Conservation (phyloP, 2,329 filamentous ascomycete genomes). For the Arthrobotrys sphaeroides region DNA sequence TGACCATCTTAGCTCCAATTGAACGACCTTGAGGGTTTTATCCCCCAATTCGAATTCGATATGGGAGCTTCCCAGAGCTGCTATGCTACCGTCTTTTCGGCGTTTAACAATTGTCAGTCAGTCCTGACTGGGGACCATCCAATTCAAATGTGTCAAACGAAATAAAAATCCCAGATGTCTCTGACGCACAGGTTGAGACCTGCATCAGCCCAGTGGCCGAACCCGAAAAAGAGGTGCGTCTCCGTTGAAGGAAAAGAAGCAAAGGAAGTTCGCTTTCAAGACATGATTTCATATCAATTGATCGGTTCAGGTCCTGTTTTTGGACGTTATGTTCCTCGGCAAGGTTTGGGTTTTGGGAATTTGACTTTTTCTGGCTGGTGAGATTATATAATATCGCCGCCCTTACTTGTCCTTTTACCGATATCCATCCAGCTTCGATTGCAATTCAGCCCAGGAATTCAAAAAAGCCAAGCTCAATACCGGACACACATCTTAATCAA, state of each 20-base stretch:
- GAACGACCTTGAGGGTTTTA: background rate
- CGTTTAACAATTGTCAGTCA: no score
- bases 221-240: no score
- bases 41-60: background rate
- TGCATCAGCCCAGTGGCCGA: constrained; percentile 48
- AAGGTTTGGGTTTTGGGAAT: constrained; percentile 11
- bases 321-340: background rate
- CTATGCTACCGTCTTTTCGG: no score
- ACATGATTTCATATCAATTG: no score
- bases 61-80: constrained; percentile 14
- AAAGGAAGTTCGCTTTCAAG: no score
- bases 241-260: no score
- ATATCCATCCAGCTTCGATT: constrained; percentile 11
- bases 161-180: constrained; percentile 43
- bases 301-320: background rate
- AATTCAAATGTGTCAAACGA: constrained; percentile 26
- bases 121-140: constrained; percentile 26
- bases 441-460: no score
- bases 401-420: background rate
- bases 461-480: no score
- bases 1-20: constrained; percentile 13
- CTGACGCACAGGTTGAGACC: constrained; percentile 43
- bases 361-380: no score
- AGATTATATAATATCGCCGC: constrained; percentile 42
- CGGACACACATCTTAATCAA: no score